Conservation (phyloP, 139 green algal genomes). For the Trebouxia sp. region DNA sequence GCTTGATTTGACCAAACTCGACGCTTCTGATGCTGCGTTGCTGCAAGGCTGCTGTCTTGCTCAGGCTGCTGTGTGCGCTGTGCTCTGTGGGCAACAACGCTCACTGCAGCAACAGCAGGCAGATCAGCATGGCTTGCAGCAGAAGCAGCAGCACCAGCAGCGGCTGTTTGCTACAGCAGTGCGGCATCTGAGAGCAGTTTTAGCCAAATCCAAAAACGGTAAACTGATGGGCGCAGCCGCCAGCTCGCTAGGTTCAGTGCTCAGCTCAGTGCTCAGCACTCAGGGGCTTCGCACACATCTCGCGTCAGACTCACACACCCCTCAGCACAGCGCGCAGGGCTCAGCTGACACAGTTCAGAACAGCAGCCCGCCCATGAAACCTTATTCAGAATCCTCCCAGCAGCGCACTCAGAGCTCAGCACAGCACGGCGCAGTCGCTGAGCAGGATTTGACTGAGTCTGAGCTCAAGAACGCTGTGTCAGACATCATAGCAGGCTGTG, state of each 20-base stretch:
- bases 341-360: too few species aligned
- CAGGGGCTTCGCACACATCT: background rate
- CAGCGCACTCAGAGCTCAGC: background rate
- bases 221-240: background rate
- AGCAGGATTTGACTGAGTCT: background rate
- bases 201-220: background rate
- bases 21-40: background rate
- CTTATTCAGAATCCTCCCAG: background rate
- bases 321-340: background rate
- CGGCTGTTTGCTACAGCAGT: background rate
- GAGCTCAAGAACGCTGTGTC: background rate
- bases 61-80: background rate
- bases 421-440: background rate
- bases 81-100: background rate
- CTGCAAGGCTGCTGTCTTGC: background rate
- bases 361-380: too few species aligned
- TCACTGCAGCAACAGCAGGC: background rate
- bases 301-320: background rate
- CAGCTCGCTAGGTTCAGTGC: background rate
- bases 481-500: background rate
- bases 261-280: slow-evolving; percentile 11
- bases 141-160: background rate
- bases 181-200: background rate
- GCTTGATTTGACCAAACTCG: background rate
- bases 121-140: background rate